These are phyloP conservation scores for Endotrypanum monterogeii DNA, from an alignment of 208 protist genomes.

Conservation along the genomic window DNA sequence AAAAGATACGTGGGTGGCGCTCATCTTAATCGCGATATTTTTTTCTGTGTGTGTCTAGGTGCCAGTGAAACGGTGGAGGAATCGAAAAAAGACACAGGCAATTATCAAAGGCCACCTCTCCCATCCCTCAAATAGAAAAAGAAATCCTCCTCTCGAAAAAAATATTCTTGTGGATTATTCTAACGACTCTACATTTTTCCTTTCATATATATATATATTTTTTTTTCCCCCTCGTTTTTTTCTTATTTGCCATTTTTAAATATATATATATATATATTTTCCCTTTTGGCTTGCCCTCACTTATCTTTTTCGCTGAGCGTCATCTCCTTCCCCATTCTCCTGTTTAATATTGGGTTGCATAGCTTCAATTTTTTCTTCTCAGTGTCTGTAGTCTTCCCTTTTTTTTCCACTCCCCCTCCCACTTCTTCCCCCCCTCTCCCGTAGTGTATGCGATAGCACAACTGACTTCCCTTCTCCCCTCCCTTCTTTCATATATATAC, in stretches of 20 bases:
- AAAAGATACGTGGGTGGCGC: neutral
- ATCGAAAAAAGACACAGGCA: neutral
- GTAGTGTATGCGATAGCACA: neutral
- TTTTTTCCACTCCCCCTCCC: neutral
- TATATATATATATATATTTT: neutral
- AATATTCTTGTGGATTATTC: neutral
- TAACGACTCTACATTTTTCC: neutral
- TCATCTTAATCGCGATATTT: no score
- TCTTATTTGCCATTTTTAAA: slow-evolving; percentile 13
- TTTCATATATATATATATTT: slow-evolving; percentile 5
- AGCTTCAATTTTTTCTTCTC: neutral
- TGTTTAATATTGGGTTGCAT: neutral
- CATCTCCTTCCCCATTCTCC: neutral
- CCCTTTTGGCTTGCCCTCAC: neutral
- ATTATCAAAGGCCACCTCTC: neutral
- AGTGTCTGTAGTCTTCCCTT: neutral
- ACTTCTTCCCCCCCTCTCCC: neutral
- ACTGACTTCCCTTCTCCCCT: no score
- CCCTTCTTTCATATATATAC: neutral
- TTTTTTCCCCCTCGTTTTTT: slow-evolving; percentile 4
- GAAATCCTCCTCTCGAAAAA: no score
- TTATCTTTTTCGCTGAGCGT: neutral
- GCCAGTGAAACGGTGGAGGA: no score
- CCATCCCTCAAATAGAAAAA: no score
- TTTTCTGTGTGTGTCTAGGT: neutral